Base-by-base conservation (phyloP, 2,329 filamentous ascomycete species). In the Fusarium falciforme region DNA sequence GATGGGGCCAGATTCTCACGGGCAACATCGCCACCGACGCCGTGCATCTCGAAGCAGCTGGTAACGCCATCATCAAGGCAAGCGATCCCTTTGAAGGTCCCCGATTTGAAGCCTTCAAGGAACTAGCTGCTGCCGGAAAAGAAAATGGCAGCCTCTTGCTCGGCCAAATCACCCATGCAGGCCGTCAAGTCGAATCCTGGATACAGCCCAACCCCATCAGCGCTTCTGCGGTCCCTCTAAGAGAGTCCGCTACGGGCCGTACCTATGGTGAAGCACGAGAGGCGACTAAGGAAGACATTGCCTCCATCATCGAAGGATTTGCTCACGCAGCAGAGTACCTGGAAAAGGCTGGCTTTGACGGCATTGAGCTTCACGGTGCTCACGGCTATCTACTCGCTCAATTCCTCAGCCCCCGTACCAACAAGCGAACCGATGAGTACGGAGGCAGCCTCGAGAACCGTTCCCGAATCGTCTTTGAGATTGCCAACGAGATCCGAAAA, bases 201-300 rank as follows among this genome's bases (percentile, higher is more conserved):
- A 20, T 73, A 5, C 64, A 74, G 9, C 71, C 71, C 40, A 64
- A 74, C 14, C 69, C 72, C 2, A 70, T 73, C 25, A 87, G 92
- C 75, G 86, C 89, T 0, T 90, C 90, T 0, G 87, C 89, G 0
- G 76, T 92, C 87, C 76, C 83, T 88, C 4, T 86, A 90, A 69
- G 88, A 77, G 89, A 88, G 0, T 89, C 90, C 5, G 92, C 84
- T 40, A 82, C 87, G 62, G 84, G 85, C 10, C 52, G 49, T 10
- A 59, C 17, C 20, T 73, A 80, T 84, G 57, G 73, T 83, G 78
- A 78, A 88, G 67, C 71, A 1, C 27, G 64, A 17, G 33, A 71
- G 0, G 71, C 71, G 3, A 74, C 71, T 16, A 68, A 73, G 33
- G 71, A 74, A 17, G 71, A 73, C 2, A 73, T 73, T 9, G 47